Evolutionary conservation across 1,139 yeast genomes (phyloP).

Genomic region (Geotrichum citri-aurantii): DNA sequence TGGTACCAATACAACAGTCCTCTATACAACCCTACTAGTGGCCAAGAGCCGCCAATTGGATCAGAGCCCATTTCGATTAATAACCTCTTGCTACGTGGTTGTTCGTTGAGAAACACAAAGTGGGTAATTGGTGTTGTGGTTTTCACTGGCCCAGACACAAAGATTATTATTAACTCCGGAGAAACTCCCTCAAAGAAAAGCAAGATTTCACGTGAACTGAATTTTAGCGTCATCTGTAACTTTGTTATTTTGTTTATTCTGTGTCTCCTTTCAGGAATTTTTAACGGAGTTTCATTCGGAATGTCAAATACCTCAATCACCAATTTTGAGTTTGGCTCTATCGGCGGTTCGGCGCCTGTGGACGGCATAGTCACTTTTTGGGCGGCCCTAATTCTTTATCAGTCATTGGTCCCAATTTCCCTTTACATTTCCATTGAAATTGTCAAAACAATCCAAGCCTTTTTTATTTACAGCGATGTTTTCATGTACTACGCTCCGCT

Average conservation of each 20-base stretch:
- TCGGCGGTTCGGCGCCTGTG: conserved; percentile 59
- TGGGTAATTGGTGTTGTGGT: conserved; percentile 72
- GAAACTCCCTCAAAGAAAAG: conserved; percentile 86
- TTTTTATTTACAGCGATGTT: conserved; percentile 78
- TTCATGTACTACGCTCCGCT: conserved; percentile 77
- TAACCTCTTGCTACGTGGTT: conserved; percentile 81
- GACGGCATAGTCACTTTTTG: conserved; percentile 84
- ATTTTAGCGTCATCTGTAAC: conserved; percentile 73
- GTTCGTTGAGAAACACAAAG: conserved; percentile 45
- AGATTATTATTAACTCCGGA: conserved; percentile 91
- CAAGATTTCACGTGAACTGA: conserved; percentile 76
- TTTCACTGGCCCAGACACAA: conserved; percentile 88
- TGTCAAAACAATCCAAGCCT: conserved; percentile 87
- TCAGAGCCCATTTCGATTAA: conserved; percentile 73
- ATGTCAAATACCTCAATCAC: conserved; percentile 50
- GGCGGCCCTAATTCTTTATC: conserved; percentile 82
- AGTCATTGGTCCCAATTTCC: conserved; percentile 87
- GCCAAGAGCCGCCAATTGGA: conserved; percentile 24
- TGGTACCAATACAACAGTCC: conserved; percentile 38
- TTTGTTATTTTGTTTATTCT: conserved; percentile 66
- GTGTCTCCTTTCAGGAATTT: conserved; percentile 76
- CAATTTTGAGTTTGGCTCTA: conserved; percentile 65
- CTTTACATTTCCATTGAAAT: conserved; percentile 89
- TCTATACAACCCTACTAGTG: conserved; percentile 22
- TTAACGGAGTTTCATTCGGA: conserved; percentile 72